phyloP scores from a whole-genome alignment of 1,284 basidiomycete species.

The Ustilago nuda region DNA sequence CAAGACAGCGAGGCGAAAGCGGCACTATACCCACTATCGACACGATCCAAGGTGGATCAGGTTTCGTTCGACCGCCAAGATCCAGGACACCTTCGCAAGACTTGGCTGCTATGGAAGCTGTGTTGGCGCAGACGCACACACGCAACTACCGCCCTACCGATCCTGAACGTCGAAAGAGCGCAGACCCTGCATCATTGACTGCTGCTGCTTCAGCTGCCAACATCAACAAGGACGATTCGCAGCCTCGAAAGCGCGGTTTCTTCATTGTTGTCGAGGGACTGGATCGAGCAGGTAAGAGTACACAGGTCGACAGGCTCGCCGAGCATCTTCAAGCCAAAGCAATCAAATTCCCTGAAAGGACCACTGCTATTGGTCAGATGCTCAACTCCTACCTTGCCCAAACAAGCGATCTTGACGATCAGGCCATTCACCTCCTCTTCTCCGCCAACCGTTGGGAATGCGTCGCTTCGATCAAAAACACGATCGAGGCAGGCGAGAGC shows the following conservation, averaged over 20 bases:
- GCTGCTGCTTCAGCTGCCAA: background rate
- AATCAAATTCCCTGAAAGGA: slow-evolving; percentile 76
- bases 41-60: slow-evolving; percentile 20
- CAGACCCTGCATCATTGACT: slow-evolving; percentile 6
- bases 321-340: slow-evolving; percentile 47
- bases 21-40: slow-evolving; percentile 34
- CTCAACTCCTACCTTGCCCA: slow-evolving; percentile 90
- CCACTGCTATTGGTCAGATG: slow-evolving; percentile 90
- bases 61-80: slow-evolving; percentile 24
- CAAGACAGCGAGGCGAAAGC: slow-evolving; percentile 44
- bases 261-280: slow-evolving; percentile 68
- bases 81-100: slow-evolving; percentile 50
- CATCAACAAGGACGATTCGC: slow-evolving; percentile 7
- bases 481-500: slow-evolving; percentile 77
- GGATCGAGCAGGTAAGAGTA: slow-evolving; percentile 68
- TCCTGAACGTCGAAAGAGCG: slow-evolving; percentile 31
- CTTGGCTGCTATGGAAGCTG: slow-evolving; percentile 47
- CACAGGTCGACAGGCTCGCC: slow-evolving; percentile 62
- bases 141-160: slow-evolving; percentile 5
- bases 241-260: slow-evolving; percentile 52
- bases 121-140: slow-evolving; percentile 27
- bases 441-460: slow-evolving; percentile 95
- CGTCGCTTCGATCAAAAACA: slow-evolving; percentile 58
- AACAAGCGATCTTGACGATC: slow-evolving; percentile 87
- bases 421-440: slow-evolving; percentile 92